A percentile compares a stretch with the other conserved stretches of the same genome.
phyloP scores from a whole-genome alignment of 78 protist genomes.

The Speleostelium caveatum region DNA sequence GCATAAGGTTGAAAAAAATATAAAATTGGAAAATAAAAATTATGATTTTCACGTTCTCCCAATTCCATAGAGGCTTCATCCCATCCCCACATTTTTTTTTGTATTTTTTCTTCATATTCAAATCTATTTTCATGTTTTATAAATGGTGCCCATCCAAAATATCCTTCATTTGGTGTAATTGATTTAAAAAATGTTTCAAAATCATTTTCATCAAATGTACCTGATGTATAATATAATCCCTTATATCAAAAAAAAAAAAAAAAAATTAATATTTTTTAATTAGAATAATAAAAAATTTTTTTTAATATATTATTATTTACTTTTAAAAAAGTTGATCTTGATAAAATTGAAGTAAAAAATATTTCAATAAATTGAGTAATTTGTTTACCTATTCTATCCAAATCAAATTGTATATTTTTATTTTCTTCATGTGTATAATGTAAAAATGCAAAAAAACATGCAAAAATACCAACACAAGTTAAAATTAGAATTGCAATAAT shows the following conservation, averaged over 20 bases:
- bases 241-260: neutral
- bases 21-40: neutral
- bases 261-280: no score
- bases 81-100: neutral
- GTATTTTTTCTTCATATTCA: conserved; percentile 6
- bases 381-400: conserved; percentile 45
- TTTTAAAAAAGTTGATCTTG: conserved; percentile 14
- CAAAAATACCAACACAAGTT: conserved; percentile 1
- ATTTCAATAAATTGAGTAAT: conserved; percentile 39
- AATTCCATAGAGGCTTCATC: neutral
- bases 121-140: neutral
- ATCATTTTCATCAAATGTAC: neutral
- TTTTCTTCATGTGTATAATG: conserved; percentile 53
- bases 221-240: conserved; percentile 26
- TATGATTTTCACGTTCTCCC: neutral
- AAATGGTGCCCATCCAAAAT: conserved; percentile 10
- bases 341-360: neutral
- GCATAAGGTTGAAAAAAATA: no score
- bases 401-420: conserved; percentile 28
- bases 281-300: no score
- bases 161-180: neutral
- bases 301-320: neutral
- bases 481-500: neutral
- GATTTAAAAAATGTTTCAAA: conserved; percentile 1
- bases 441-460: conserved; percentile 28